These are phyloP conservation scores for Murraya paniculata DNA, from an alignment of 345 rosid species.

Conservation along the genomic window DNA sequence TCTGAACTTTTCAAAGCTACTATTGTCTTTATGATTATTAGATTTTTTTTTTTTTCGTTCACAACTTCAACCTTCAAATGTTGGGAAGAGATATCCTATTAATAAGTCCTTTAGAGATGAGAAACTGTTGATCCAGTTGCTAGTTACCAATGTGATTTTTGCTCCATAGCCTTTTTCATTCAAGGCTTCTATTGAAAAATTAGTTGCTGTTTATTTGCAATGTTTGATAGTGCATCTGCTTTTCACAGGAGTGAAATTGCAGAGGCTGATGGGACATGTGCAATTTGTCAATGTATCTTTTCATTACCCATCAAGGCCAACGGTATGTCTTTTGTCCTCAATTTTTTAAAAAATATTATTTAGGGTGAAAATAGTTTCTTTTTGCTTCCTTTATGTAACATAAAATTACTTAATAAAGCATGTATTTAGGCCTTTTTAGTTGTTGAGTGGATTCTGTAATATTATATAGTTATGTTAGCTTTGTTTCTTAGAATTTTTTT, in stretches of 20 bases:
- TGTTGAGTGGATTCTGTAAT: not conserved
- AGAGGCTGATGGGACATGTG: conserved; percentile 33
- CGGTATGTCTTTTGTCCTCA: conserved; percentile 17
- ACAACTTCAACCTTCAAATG: not conserved
- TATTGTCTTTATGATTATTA: not conserved
- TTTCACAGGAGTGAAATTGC: conserved; percentile 32
- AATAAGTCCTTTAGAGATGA: not conserved
- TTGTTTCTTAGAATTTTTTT: not conserved
- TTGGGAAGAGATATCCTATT: not conserved
- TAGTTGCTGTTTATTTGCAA: not conserved
- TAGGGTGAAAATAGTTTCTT: not conserved
- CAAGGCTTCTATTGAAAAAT: not conserved
- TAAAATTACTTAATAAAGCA: not conserved
- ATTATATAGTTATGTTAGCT: not conserved
- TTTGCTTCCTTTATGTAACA: not conserved
- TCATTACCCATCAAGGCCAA: conserved; percentile 40
- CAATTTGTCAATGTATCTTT: conserved; percentile 39
- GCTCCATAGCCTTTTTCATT: not conserved
- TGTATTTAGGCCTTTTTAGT: not conserved
- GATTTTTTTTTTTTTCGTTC: too few relatives aligned
- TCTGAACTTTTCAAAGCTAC: not conserved
- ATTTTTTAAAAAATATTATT: not conserved
- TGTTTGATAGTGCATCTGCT: not conserved
- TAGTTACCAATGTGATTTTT: not conserved
- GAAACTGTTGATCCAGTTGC: not conserved